Evolutionary conservation across 1,139 yeast genomes (phyloP), one percentile per base, ranked within the genome.

Genomic region (Hyphopichia wangnamkhiaoensis): DNA sequence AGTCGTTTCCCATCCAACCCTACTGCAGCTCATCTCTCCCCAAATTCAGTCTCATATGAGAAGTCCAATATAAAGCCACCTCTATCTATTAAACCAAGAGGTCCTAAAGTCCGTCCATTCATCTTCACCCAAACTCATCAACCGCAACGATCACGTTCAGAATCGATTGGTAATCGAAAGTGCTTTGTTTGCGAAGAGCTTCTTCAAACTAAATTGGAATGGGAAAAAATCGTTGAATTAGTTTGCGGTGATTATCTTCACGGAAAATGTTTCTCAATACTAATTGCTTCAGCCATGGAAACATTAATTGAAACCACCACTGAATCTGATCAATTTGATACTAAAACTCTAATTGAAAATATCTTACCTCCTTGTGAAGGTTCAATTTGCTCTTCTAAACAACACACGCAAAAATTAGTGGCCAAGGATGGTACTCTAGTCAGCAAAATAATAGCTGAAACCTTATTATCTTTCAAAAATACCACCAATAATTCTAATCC

Each of bases 181-280:
- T 71, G 76, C 41, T 65, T 62, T 34, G 58, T 71, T 8, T 71
- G 76, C 46, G 61, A 59, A 12, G 76, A 71, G 39, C 47, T 53
- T 9, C 53, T 70, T 12, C 53, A 59, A 34, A 56, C 63, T 12
- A 65, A 61, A 34, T 54, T 71, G n/a, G 53, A 50, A 10, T 52
- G 56, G n/a, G 76, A 71, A 43, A 49, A 50, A 29, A 46, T 69
- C 12, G 48, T 70, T 13, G 59, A 59, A 30, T 56, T 71, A 31
- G 46, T 47, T 18, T 71, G 76, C 51, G 73, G 73, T 3, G 74
- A 69, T 41, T 58, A 51, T 36, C 52, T 67, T 20, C 76, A 71
- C 43, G 64, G 64, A 31, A 68, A 68, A 41, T 71, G 76, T 43
- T 60, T 68, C 35, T 49, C 43, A 6, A 39, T 60, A 6, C 43